phyloP scores from a whole-genome alignment of 352 stramenopile genomes.

The Phytophthora pinifolia region DNA sequence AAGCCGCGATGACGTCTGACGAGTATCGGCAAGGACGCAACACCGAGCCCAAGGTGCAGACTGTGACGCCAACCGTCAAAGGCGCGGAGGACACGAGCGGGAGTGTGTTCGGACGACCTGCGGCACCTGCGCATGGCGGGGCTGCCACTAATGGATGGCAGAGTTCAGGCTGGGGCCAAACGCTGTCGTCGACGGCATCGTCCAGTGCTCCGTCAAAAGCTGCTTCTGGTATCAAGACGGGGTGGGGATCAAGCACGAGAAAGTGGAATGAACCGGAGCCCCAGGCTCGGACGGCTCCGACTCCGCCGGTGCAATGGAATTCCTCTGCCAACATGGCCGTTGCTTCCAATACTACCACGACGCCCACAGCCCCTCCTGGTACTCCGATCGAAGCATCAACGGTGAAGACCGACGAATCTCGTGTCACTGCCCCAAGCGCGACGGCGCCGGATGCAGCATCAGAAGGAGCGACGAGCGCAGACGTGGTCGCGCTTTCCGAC shows the following conservation, averaged over 20 bases:
- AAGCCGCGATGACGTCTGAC: conserved; percentile 36
- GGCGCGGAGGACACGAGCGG: conserved; percentile 16
- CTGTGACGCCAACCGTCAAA: conserved; percentile 33
- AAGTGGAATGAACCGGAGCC: conserved; percentile 41
- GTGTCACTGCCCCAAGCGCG: conserved; percentile 2
- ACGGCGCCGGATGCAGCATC: conserved; percentile 6
- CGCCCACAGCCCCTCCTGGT: not conserved
- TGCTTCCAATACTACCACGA: not conserved
- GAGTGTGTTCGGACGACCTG: conserved; percentile 38
- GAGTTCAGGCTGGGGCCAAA: conserved; percentile 28
- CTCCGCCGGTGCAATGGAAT: conserved; percentile 14
- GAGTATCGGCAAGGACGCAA: conserved; percentile 52
- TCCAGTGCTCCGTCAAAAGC: conserved; percentile 30
- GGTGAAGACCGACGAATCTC: conserved; percentile 15
- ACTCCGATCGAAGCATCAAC: conserved; percentile 2
- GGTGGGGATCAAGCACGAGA: conserved; percentile 29
- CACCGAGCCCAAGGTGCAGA: conserved; percentile 42
- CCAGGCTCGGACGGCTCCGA: conserved; percentile 2
- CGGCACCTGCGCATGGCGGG: conserved; percentile 1
- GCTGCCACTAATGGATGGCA: conserved; percentile 25
- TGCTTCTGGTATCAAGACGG: conserved; percentile 26
- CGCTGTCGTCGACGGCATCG: conserved; percentile 33
- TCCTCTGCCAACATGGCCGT: not conserved
- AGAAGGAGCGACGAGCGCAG: conserved; percentile 5
- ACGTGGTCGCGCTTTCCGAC: conserved; percentile 46